Conservation (phyloP, 495 filamentous ascomycete species). For the Neurospora sp. region DNA sequence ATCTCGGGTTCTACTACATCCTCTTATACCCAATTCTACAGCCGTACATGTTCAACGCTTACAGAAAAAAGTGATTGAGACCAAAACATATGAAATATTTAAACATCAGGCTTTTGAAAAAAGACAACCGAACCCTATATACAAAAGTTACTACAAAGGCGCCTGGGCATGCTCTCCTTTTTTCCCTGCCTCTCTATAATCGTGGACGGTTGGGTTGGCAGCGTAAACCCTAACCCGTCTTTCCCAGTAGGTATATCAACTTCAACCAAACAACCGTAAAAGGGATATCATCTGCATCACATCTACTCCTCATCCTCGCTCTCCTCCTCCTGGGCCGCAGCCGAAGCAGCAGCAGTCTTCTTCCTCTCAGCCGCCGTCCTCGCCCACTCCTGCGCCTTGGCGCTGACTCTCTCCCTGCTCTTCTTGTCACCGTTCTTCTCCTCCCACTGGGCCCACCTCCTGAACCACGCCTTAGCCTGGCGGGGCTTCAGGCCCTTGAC, state of each 20-base stretch:
- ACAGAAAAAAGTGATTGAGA: not conserved
- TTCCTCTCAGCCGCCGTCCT: constrained; percentile 25
- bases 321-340: constrained; percentile 13
- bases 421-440: constrained; percentile 61
- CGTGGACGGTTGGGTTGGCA: not conserved
- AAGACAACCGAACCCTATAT: not conserved
- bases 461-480: constrained; percentile 72
- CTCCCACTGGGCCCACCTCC: constrained; percentile 75
- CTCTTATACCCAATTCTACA: not conserved
- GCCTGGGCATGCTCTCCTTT: not conserved
- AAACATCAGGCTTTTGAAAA: not conserved
- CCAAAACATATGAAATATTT: not conserved
- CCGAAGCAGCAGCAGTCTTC: constrained; percentile 1
- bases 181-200: not conserved
- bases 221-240: not conserved
- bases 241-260: not conserved
- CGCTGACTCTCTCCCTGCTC: constrained; percentile 60
- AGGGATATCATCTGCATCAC: not conserved
- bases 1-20: not conserved
- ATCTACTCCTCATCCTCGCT: constrained; percentile 10
- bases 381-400: constrained; percentile 60
- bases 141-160: not conserved
- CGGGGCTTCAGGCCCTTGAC: constrained; percentile 60
- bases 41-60: not conserved
- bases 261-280: not conserved